A percentile compares a stretch with the other conserved stretches of the same genome.
phyloP scores from a whole-genome alignment of 768 basidiomycete species.

The Suillus cothurnatus region DNA sequence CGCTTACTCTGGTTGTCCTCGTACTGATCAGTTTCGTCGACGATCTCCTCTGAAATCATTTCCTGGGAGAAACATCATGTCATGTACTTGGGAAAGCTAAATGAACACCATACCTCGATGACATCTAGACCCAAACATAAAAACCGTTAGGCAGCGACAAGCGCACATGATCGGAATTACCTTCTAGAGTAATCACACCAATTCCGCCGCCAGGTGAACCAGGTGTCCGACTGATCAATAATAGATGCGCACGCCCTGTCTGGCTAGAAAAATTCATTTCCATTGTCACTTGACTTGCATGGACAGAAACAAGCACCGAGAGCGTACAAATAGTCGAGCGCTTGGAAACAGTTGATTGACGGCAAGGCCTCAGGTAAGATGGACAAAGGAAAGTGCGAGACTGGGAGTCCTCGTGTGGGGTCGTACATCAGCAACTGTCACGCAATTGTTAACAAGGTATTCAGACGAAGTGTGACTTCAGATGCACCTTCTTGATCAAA shows the following conservation, averaged over 20 bases:
- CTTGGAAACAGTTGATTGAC: conserved; percentile 92
- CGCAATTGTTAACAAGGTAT: conserved; percentile 11
- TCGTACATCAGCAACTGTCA: conserved; percentile 91
- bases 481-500: conserved; percentile 73
- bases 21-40: conserved; percentile 92
- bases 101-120: conserved; percentile 56
- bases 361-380: conserved; percentile 90
- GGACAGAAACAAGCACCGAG: background rate
- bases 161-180: conserved; percentile 36
- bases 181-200: conserved; percentile 90
- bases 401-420: conserved; percentile 70
- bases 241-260: conserved; percentile 90
- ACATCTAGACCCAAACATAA: conserved; percentile 48
- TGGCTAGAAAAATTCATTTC: conserved; percentile 52
- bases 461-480: conserved; percentile 11
- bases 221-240: conserved; percentile 86
- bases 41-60: conserved; percentile 96
- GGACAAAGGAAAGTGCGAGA: conserved; percentile 74
- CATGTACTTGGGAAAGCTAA: background rate
- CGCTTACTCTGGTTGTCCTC: conserved; percentile 85
- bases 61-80: conserved; percentile 50
- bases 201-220: conserved; percentile 85
- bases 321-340: conserved; percentile 85
- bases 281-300: background rate
- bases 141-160: conserved; percentile 7